Conservation (phyloP, 1,139 yeast species). For the Taphrina wiesneri region DNA sequence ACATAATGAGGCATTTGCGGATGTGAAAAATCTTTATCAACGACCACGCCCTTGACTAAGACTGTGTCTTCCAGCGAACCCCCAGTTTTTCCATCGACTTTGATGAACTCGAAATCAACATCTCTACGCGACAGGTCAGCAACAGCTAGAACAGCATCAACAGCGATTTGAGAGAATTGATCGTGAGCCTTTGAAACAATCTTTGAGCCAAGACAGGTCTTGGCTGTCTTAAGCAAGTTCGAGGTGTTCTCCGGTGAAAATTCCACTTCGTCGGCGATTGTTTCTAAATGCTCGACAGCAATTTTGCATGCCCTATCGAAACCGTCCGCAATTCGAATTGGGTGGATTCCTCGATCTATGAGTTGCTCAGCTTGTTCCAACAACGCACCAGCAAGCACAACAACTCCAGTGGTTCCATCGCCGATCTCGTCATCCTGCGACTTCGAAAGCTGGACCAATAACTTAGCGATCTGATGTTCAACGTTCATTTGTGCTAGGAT, state of each 20-base stretch:
- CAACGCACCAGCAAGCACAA: slow-evolving; percentile 90
- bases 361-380: slow-evolving; percentile 92
- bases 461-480: slow-evolving; percentile 92
- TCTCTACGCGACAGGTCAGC: slow-evolving; percentile 91
- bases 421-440: slow-evolving; percentile 99
- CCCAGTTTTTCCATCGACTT: slow-evolving; percentile 93
- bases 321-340: slow-evolving; percentile 94
- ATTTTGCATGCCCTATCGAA: slow-evolving; percentile 95
- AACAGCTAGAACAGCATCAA: slow-evolving; percentile 89
- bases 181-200: slow-evolving; percentile 93
- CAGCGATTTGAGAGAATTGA: slow-evolving; percentile 94
- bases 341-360: slow-evolving; percentile 95
- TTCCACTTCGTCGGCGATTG: slow-evolving; percentile 64
- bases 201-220: slow-evolving; percentile 92
- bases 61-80: slow-evolving; percentile 85
- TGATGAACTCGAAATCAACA: slow-evolving; percentile 93
- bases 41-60: slow-evolving; percentile 83
- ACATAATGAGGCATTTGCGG: slow-evolving; percentile 94
- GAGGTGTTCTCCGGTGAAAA: slow-evolving; percentile 45
- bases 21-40: slow-evolving; percentile 96
- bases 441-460: slow-evolving; percentile 87
- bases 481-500: slow-evolving; percentile 93
- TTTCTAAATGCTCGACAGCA: slow-evolving; percentile 75
- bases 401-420: slow-evolving; percentile 99
- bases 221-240: slow-evolving; percentile 77